Base-by-base conservation (phyloP, 805 yeast genomes). In the Saccharomycopsis amapae region DNA sequence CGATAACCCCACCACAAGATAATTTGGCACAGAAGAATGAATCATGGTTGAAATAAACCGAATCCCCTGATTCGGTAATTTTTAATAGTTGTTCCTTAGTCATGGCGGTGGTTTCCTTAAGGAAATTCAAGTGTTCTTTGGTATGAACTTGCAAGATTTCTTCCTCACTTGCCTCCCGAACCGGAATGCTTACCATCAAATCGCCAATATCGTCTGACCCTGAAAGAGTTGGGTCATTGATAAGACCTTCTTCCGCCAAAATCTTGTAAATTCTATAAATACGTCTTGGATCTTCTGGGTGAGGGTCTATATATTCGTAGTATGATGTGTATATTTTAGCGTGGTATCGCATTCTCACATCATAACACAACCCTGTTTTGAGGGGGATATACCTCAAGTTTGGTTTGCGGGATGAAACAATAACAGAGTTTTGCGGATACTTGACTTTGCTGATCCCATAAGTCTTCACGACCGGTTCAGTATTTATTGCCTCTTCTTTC, bases 231-330 rank as follows among this genome's bases (percentile, higher is more conserved):
- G 86, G 82, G 59, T 90, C 97, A 31, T 68, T 75, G 46, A 93
- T 81, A 13, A 93, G 70, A 0, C 98, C 98, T 32, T 93, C 88
- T 59, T 93, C 97, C 0, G 96, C 97, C 37, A 93, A 72, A 35
- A 85, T 83, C 65, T 93, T 88, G 67, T 93, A 93, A 39, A 93
- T 85, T 46, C 97, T 74, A 64, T 89, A 93, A 31, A 90, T 89
- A 55, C 99, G 78, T 52, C 98, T 74, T 9, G 99, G 99, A 60
- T 93, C 98, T 62, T 93, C 99, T 3, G 99, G 99, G 61, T 93
- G 99, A 2, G 97, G 98, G 60, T 93, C 98, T 43, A 90, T 86
- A 63, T 90, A 90, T 62, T 90, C 96, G 56, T 78, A 85, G 55
- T 90, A 86, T 1, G 93, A 83, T 2, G 96, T 86, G 65, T 85